Base-by-base conservation (phyloP, 192 early-diverging fungal species). In the Coemansia pectinata region DNA sequence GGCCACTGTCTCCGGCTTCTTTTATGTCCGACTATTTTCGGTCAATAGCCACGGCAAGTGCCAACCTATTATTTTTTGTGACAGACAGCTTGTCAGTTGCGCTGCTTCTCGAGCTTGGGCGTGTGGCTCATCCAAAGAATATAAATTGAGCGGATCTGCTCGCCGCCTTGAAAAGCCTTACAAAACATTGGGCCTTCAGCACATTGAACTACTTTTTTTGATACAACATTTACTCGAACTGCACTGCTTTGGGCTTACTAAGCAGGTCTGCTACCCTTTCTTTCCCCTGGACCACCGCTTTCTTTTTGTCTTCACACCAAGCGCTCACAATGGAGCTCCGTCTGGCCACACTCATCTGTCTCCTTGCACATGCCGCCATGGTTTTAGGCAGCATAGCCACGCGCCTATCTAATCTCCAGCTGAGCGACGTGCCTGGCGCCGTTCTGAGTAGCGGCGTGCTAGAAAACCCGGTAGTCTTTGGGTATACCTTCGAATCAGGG, bases 371-470 rank as follows among this genome's bases (percentile, higher is more conserved):
- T 4, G 15, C 29, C 29, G 61, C 69, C 10, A 6, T 38, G 47
- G 47, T 14, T 31, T 2, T 15, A 5, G 36, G 33, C 27, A 47
- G 31, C 29, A 60, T 62, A 45, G 33, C 39, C 6, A 23, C 66
- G 9, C 66, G 64, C 23, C 53, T 70, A 41, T 39, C 47, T 4
- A 64, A 27, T 10, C 23, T 77, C 14, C 57, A 14, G 21, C 12
- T 72, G 9, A 39, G 48, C 10, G 75, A 77, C n/a, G 64, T 77
- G 44, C 65, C 79, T 2, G 42, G 31, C 0, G n/a, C 65, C 5
- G 79, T 74, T 25, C 12, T 77, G 12, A 59, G 38, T n/a, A 82
- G 75, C 62, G 75, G 79, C 36, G 62, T 77, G 8, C 65, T 74
- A 10, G 64, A 74, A 27, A 64, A 68, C 27, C 60, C 79, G 1